Evolutionary conservation across 2,329 filamentous ascomycete genomes (phyloP).

Genomic region (Beauveria scarabaeidicola): DNA sequence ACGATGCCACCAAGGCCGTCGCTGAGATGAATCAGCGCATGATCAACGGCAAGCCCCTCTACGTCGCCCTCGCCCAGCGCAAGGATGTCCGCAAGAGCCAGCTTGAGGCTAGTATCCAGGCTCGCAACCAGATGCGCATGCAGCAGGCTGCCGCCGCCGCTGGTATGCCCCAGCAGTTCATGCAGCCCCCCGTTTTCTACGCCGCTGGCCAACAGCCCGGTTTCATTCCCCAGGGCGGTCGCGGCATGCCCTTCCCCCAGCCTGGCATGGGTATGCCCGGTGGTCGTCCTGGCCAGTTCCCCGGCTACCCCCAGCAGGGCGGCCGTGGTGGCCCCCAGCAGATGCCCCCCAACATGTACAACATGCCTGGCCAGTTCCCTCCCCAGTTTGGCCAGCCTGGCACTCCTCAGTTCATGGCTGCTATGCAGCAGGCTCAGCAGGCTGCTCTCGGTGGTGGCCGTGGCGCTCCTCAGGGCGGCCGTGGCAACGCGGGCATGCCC

Average conservation of each 20-base stretch:
- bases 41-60: constrained; percentile 92
- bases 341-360: constrained; percentile 81
- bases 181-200: constrained; percentile 89
- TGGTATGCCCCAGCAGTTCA: constrained; percentile 79
- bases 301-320: constrained; percentile 75
- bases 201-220: constrained; percentile 70
- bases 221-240: constrained; percentile 56
- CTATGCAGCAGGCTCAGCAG: constrained; percentile 70
- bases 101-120: constrained; percentile 98
- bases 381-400: constrained; percentile 72
- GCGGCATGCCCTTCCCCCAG: constrained; percentile 60
- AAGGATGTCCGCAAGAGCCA: constrained; percentile 99
- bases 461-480: constrained; percentile 57
- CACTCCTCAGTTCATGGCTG: constrained; percentile 70
- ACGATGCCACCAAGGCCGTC: constrained; percentile 97
- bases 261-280: constrained; percentile 58
- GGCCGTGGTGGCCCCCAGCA: constrained; percentile 84
- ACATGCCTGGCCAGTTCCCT: constrained; percentile 71
- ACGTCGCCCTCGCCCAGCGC: constrained; percentile 95
- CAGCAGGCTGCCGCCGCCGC: constrained; percentile 91
- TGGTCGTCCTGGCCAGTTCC: constrained; percentile 79
- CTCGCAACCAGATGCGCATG: constrained; percentile 96
- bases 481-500: constrained; percentile 50
- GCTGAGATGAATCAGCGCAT: constrained; percentile 99
- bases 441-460: constrained; percentile 52